phyloP scores from a whole-genome alignment of 768 basidiomycete genomes.

The Leccinum ochraceum region DNA sequence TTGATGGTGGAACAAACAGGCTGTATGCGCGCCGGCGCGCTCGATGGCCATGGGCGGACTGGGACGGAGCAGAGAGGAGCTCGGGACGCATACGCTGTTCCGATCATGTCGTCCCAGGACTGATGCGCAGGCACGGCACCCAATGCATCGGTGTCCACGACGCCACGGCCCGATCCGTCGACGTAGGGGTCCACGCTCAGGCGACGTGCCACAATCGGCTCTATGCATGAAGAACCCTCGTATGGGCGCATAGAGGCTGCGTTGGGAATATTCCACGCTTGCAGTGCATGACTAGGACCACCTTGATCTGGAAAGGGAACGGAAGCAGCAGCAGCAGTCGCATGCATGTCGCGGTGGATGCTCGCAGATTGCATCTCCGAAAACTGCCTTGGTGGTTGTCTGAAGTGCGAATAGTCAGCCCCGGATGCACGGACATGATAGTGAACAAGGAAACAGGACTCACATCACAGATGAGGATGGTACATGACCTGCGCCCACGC shows the following conservation, averaged over 20 bases:
- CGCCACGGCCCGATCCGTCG: neutral
- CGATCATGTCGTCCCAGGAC: constrained; percentile 12
- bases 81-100: neutral
- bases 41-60: constrained; percentile 1
- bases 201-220: neutral
- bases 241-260: neutral
- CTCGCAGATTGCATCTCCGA: neutral
- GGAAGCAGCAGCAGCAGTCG: neutral
- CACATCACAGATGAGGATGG: no score
- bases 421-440: no score
- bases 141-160: neutral
- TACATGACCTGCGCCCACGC: no score
- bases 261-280: neutral
- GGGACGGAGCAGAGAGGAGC: neutral
- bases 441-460: no score
- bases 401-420: no score
- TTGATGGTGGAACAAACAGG: neutral
- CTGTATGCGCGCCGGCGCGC: neutral
- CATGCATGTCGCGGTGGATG: neutral
- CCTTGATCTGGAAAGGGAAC: neutral
- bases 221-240: neutral
- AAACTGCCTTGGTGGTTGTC: no score
- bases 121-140: neutral
- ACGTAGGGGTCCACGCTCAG: neutral
- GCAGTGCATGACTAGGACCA: neutral